A percentile compares a stretch with the other conserved stretches of the same genome.
Conservation (phyloP, 176 grass and related monocot genomes). For the Triticum aestivum region IWGSC_CS_RefSeq_v2.1 NC_057805.1:109644109-109644608, state of each 20-base stretch:
- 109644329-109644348: constrained; percentile 26
- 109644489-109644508: constrained; percentile 76
- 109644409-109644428: constrained; percentile 59
- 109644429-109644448: constrained; percentile 77
- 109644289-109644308: constrained; percentile 10
- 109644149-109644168: neutral
- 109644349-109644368: constrained; percentile 25
- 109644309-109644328: constrained; percentile 45
- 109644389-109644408: constrained; percentile 40
- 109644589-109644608: constrained; percentile 82
- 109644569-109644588: constrained; percentile 83
- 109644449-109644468: constrained; percentile 87
- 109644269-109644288: constrained; percentile 68
- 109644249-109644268: constrained; percentile 64
- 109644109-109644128: neutral
- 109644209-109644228: constrained; percentile 54
- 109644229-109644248: constrained; percentile 71
- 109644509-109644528: constrained; percentile 78
- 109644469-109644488: constrained; percentile 84
- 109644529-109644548: constrained; percentile 80
- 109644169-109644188: constrained; percentile 3
- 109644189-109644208: constrained; percentile 24
- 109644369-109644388: constrained; percentile 32
- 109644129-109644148: neutral
- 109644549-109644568: constrained; percentile 73